Conservation (phyloP, 148 eudicot species). For the Vaccinium macrocarpon region DNA sequence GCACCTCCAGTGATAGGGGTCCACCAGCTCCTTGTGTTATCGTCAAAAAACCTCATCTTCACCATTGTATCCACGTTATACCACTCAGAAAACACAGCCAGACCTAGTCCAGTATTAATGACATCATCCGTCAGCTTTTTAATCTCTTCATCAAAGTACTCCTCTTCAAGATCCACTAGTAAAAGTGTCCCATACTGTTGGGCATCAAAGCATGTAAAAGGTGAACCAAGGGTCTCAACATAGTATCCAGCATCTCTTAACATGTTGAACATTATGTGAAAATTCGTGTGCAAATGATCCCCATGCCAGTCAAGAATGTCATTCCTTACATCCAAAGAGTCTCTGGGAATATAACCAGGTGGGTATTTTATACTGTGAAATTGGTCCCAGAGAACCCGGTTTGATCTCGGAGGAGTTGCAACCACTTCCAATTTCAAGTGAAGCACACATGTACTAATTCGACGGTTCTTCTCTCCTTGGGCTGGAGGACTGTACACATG, state of each 20-base stretch:
- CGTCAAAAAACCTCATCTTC: conserved; percentile 96
- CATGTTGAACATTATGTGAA: conserved; percentile 92
- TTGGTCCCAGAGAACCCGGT: conserved; percentile 91
- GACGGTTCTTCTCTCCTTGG: conserved; percentile 62
- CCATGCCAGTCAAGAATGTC: conserved; percentile 99
- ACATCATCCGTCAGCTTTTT: conserved; percentile 78
- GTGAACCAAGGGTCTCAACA: conserved; percentile 94
- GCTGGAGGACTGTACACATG: conserved; percentile 75
- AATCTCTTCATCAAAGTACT: conserved; percentile 83
- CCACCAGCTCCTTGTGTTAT: conserved; percentile 99
- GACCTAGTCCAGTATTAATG: conserved; percentile 68
- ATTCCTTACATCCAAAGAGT: conserved; percentile 93
- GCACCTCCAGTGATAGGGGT: conserved; percentile 97
- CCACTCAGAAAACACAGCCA: conserved; percentile 96
- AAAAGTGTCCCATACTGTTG: conserved; percentile 85
- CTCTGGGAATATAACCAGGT: conserved; percentile 96
- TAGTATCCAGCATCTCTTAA: conserved; percentile 91
- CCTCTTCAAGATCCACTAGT: conserved; percentile 98
- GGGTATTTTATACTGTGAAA: conserved; percentile 95
- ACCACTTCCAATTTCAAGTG: conserved; percentile 73
- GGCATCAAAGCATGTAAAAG: conserved; percentile 98
- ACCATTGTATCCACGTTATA: conserved; percentile 94
- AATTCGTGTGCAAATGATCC: conserved; percentile 94
- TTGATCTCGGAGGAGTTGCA: conserved; percentile 87
- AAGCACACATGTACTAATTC: conserved; percentile 73